Conservation (phyloP, 2,329 filamentous ascomycete genomes). For the Xylariaceae sp. region DNA sequence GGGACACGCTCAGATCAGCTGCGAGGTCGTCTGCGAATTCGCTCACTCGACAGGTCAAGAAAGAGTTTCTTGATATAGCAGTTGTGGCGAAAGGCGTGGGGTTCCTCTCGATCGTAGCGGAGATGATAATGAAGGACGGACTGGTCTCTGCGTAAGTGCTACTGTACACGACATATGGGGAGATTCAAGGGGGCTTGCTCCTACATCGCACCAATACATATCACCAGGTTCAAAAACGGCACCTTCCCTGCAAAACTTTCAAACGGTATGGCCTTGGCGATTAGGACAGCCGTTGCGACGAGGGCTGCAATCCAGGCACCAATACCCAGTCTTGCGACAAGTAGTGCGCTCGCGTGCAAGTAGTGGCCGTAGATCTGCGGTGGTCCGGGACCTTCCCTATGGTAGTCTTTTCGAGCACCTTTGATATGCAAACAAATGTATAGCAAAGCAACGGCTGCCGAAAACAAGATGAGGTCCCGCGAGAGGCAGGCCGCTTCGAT, state of each 20-base stretch:
- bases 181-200: not conserved
- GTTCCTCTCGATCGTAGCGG: constrained; percentile 40
- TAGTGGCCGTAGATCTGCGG: constrained; percentile 40
- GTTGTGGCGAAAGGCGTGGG: constrained; percentile 38
- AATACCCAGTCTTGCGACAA: constrained; percentile 40
- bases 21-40: constrained; percentile 35
- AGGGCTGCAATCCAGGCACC: constrained; percentile 40
- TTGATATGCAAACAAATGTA: constrained; percentile 41
- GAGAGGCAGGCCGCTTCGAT: constrained; percentile 36
- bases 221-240: constrained; percentile 40
- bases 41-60: constrained; percentile 35
- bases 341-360: constrained; percentile 39
- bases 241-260: constrained; percentile 35
- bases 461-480: constrained; percentile 41
- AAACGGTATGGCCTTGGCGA: constrained; percentile 28
- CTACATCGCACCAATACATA: constrained; percentile 43
- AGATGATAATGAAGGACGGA: constrained; percentile 39
- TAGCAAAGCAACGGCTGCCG: constrained; percentile 34
- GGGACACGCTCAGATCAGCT: constrained; percentile 36
- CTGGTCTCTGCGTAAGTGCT: constrained; percentile 26
- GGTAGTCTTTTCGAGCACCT: constrained; percentile 36
- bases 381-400: constrained; percentile 28
- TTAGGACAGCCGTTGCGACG: constrained; percentile 38
- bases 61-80: constrained; percentile 33
- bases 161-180: not conserved